Conservation (phyloP, 2,329 filamentous ascomycete species). For the Corinectria fuckeliana region DNA sequence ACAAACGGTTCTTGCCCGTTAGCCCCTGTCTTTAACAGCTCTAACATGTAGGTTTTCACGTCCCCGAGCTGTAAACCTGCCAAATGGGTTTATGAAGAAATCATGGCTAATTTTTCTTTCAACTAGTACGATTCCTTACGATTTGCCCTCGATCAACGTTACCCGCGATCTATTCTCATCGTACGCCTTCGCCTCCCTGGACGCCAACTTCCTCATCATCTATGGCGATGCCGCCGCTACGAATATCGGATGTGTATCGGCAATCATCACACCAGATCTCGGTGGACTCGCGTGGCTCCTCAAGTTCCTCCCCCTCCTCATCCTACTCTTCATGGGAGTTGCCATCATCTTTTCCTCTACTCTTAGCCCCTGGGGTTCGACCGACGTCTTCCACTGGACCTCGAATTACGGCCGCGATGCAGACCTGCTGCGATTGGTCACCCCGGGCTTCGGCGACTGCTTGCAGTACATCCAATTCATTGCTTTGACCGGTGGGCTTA, state of each 20-base stretch:
- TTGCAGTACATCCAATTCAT: slow-evolving; percentile 96
- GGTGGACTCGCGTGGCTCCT: slow-evolving; percentile 73
- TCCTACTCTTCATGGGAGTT: slow-evolving; percentile 80
- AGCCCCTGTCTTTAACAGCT: slow-evolving; percentile 69
- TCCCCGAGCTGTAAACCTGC: not conserved
- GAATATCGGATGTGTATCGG: slow-evolving; percentile 78
- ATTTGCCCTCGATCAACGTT: slow-evolving; percentile 76
- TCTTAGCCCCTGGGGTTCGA: slow-evolving; percentile 92
- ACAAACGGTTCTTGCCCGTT: slow-evolving; percentile 75
- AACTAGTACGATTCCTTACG: slow-evolving; percentile 45
- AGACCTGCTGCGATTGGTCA: slow-evolving; percentile 89
- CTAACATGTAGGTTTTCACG: slow-evolving; percentile 45
- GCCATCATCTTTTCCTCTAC: slow-evolving; percentile 86
- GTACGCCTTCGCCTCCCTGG: slow-evolving; percentile 86
- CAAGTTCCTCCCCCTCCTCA: slow-evolving; percentile 76
- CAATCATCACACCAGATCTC: slow-evolving; percentile 84
- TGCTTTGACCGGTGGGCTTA: slow-evolving; percentile 84
- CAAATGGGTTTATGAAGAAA: not conserved
- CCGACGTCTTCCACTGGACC: slow-evolving; percentile 93
- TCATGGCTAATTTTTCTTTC: slow-evolving; percentile 14
- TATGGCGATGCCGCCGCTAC: slow-evolving; percentile 72
- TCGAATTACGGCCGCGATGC: slow-evolving; percentile 96
- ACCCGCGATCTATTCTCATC: slow-evolving; percentile 77
- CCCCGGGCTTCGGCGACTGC: slow-evolving; percentile 95
- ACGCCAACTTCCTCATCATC: slow-evolving; percentile 74